Conservation (phyloP, 306 rosid genomes). For the Begonia loranthoides region DNA sequence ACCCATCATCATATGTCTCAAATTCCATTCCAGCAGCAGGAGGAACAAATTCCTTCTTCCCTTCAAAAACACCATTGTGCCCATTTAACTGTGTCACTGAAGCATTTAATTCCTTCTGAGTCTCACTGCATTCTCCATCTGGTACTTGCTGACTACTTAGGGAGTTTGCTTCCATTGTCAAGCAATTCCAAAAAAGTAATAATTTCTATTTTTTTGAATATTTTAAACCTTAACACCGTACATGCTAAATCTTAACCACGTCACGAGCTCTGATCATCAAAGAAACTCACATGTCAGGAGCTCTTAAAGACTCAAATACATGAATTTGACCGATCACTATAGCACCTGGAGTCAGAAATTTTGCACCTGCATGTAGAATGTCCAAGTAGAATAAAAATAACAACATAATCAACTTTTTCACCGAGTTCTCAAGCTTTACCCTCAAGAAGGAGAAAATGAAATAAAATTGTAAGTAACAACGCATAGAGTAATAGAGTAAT, state of each 20-base stretch:
- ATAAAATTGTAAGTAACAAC: no score
- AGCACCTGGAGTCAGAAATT: no score
- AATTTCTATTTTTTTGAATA: slow-evolving; percentile 1
- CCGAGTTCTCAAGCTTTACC: no score
- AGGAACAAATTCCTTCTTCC: slow-evolving; percentile 52
- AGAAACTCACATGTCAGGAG: no score
- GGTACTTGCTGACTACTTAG: slow-evolving; percentile 31
- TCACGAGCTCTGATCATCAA: not conserved
- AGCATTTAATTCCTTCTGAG: slow-evolving; percentile 37
- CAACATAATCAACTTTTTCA: no score
- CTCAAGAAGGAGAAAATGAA: no score
- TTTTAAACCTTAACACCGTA: slow-evolving; percentile 7
- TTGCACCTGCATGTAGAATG: no score
- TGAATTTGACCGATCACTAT: no score
- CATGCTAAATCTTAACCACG: slow-evolving; percentile 5
- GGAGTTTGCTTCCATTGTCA: slow-evolving; percentile 53
- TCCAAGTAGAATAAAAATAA: no score
- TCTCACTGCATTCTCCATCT: slow-evolving; percentile 37
- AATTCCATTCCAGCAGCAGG: slow-evolving; percentile 96
- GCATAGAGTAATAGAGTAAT: no score
- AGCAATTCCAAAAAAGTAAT: slow-evolving; percentile 13
- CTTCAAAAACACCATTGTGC: slow-evolving; percentile 38
- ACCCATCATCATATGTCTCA: slow-evolving; percentile 89
- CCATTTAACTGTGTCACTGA: slow-evolving; percentile 32
- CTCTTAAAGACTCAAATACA: no score